Evolutionary conservation across 768 basidiomycete species (phyloP), one percentile per base, ranked within the genome.

Genomic region (Hemileccinum rubropunctum): DNA sequence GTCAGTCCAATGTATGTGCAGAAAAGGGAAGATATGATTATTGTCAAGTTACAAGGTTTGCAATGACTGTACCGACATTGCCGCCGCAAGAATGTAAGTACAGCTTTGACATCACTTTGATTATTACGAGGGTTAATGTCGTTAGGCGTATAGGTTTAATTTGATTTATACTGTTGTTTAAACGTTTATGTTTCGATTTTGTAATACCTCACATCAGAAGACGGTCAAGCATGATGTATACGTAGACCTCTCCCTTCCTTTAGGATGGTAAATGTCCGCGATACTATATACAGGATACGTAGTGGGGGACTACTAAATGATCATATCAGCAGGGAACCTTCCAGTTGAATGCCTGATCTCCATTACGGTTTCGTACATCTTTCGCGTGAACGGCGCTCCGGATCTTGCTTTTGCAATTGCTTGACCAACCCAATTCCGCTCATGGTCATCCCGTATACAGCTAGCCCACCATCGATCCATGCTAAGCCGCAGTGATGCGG

Each of bases 381-480:
- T 72, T 43, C 81, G 74, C 17, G 83, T 82, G 61, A 85, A 87
- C 21, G 75, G 65, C 17, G 64, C 60, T 17, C 65, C 71, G 27
- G 58, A 52, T 45, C 86, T 77, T 35, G 81, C 83, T 45, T 72
- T 75, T 44, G 56, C 49, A 28, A 88, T 79, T 45, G 76, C 53
- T n/a, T 60, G 65, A 27, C 73, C 69, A 34, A 88, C 73, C 76
- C 78, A 83, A 21, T 66, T 60, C 54, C 86, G 72, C 53, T 86
- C 83, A 51, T 72, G 67, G n/a, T 76, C 73, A 54, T 83, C 74
- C 52, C 87, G 73, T 44, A 87, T 68, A 61, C 86, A 89, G 58
- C 85, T 85, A 17, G 81, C 80, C 87, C 87, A 88, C 83, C 84
- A 90, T 49, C 74, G 71, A 53, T 87, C 87, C 85, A 88, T 88